phyloP scores from a whole-genome alignment of 495 filamentous ascomycete genomes.

The Tetracladium marchalianum region DNA sequence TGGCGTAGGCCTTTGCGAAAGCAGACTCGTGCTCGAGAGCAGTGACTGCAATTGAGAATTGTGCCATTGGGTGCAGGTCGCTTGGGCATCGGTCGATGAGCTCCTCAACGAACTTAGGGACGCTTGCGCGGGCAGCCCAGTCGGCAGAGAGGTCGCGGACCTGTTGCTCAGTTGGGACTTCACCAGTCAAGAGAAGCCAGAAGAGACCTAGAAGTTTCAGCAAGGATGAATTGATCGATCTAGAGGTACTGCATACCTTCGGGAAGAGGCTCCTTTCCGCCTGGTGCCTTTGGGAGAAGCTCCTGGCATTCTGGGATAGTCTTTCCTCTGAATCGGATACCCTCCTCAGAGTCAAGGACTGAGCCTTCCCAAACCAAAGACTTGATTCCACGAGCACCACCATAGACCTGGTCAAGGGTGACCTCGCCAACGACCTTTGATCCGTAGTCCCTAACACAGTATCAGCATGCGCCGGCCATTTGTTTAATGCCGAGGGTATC shows the following conservation, averaged over 20 bases:
- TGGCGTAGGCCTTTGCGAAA: constrained; percentile 96
- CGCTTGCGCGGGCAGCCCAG: constrained; percentile 93
- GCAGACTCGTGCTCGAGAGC: constrained; percentile 96
- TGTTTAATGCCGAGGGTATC: not conserved
- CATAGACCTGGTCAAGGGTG: constrained; percentile 98
- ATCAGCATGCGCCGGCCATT: not conserved
- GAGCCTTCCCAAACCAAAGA: constrained; percentile 98
- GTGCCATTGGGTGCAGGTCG: constrained; percentile 98
- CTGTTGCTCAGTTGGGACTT: constrained; percentile 94
- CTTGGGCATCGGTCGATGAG: constrained; percentile 98
- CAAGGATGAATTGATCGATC: not conserved
- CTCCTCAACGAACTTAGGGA: constrained; percentile 97
- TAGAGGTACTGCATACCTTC: constrained; percentile 51
- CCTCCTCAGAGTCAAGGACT: constrained; percentile 95
- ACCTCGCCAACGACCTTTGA: constrained; percentile 94
- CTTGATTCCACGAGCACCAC: constrained; percentile 98
- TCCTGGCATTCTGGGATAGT: constrained; percentile 98
- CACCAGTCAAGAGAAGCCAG: constrained; percentile 97
- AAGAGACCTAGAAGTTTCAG: constrained; percentile 62
- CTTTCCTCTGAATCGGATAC: constrained; percentile 96
- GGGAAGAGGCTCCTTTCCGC: constrained; percentile 90
- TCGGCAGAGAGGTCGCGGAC: constrained; percentile 95
- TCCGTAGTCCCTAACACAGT: constrained; percentile 64
- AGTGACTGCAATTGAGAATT: constrained; percentile 95
- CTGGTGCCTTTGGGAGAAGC: constrained; percentile 89